phyloP scores from a whole-genome alignment of 2,329 filamentous ascomycete genomes.

The Verticillium zaregamsianum region DNA sequence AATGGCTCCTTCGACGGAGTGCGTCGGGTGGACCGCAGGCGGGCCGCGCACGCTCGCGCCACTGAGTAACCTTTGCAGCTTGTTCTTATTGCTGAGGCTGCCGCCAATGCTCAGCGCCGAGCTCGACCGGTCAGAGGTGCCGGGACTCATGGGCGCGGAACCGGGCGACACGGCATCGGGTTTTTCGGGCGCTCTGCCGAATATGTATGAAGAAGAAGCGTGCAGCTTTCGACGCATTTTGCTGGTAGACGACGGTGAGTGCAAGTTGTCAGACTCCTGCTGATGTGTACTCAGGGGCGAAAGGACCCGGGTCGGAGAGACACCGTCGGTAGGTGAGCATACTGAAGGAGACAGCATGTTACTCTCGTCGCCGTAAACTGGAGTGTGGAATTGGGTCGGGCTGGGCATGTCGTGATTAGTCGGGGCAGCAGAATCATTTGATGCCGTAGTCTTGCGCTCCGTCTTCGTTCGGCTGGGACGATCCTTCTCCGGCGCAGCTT shows the following conservation, averaged over 20 bases:
- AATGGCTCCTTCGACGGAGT: conserved; percentile 25
- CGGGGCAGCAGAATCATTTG: not conserved
- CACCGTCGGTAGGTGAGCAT: not conserved
- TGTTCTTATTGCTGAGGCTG: conserved; percentile 26
- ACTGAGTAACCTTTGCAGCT: conserved; percentile 35
- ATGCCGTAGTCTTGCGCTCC: not conserved
- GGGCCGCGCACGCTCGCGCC: conserved; percentile 20
- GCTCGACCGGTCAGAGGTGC: conserved; percentile 22
- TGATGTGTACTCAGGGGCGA: not conserved
- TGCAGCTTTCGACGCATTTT: not conserved
- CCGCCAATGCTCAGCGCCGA: conserved; percentile 30
- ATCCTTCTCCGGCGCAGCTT: conserved; percentile 8
- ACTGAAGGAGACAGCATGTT: not conserved
- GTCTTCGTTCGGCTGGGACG: not conserved
- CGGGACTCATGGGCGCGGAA: conserved; percentile 21
- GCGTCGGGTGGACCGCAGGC: conserved; percentile 25
- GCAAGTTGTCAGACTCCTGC: not conserved
- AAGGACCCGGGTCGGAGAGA: not conserved
- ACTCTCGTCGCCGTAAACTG: not conserved
- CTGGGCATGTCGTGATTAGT: not conserved
- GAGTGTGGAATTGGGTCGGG: not conserved
- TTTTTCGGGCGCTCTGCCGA: not conserved
- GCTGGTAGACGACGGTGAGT: not conserved
- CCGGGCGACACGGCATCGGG: conserved; percentile 11
- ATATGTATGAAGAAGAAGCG: not conserved